Conservation (phyloP, 768 basidiomycete species). For the Cubamyces sp. region DNA sequence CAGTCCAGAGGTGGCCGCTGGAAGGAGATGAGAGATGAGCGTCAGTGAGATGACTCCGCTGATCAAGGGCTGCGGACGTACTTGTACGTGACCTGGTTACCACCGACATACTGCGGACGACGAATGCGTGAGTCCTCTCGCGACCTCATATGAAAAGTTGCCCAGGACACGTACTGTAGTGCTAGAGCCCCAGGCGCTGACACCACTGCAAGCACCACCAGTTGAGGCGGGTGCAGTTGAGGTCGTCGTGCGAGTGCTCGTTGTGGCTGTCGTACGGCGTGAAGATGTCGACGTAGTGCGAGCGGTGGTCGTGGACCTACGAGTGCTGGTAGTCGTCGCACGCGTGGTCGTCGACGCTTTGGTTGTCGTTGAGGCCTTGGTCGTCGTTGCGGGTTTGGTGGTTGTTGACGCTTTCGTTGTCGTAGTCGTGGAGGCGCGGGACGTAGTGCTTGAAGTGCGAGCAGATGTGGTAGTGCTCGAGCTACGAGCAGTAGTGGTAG, state of each 20-base stretch:
- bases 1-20: constrained; percentile 34
- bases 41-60: background rate
- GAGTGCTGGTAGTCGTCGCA: background rate
- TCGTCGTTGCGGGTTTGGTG: constrained; percentile 8
- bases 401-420: constrained; percentile 14
- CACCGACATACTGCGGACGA: constrained; percentile 30
- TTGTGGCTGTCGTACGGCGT: background rate
- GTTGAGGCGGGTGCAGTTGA: constrained; percentile 17
- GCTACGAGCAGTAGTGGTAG: background rate
- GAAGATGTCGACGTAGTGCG: background rate
- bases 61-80: background rate
- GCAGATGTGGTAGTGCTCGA: background rate
- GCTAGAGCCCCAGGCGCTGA: constrained; percentile 29
- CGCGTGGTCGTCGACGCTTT: background rate
- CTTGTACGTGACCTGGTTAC: constrained; percentile 27
- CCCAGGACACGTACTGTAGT: constrained; percentile 28
- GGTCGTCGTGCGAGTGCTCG: background rate
- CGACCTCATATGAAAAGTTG: too few relatives aligned
- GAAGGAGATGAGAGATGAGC: constrained; percentile 18
- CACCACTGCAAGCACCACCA: constrained; percentile 25
- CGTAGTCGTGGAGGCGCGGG: background rate
- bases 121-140: background rate
- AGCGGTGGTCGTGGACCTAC: background rate
- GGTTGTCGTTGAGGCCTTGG: background rate
- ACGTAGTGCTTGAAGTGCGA: background rate